phyloP scores from a whole-genome alignment of 169 alveolate species.

The Plasmodium inui region DNA sequence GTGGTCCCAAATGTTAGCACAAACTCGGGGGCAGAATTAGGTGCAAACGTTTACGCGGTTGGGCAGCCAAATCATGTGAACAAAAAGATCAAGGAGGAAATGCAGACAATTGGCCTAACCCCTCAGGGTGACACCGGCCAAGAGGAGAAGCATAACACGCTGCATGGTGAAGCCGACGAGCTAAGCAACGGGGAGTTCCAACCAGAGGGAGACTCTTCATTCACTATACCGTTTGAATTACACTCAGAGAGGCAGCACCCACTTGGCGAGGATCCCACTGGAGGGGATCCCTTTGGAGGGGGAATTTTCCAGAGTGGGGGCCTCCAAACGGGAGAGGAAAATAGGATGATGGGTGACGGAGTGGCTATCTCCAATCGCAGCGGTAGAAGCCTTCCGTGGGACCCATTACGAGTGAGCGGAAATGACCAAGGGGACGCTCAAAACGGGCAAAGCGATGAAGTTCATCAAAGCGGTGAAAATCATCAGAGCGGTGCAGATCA shows the following conservation, averaged over 20 bases:
- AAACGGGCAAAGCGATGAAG: neutral
- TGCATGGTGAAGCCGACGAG: neutral
- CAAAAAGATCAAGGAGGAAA: neutral
- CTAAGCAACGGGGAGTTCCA: neutral
- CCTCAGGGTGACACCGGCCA: neutral
- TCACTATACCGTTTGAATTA: neutral
- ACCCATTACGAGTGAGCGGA: neutral
- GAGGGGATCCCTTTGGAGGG: neutral
- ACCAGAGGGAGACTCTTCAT: neutral
- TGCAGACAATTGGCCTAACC: neutral
- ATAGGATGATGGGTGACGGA: neutral
- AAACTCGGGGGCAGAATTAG: neutral
- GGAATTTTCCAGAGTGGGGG: neutral
- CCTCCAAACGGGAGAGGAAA: neutral
- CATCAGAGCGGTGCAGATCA: neutral
- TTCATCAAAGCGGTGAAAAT: too few species aligned
- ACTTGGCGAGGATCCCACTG: neutral
- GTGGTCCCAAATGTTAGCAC: neutral
- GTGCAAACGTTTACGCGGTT: neutral
- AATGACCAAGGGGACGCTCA: neutral
- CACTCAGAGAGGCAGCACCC: neutral
- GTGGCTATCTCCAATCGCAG: neutral
- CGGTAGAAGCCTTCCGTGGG: neutral
- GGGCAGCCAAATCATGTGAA: neutral
- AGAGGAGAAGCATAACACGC: neutral